Evolutionary conservation across 2,329 filamentous ascomycete species (phyloP).

Genomic region (Fusarium sp.): DNA sequence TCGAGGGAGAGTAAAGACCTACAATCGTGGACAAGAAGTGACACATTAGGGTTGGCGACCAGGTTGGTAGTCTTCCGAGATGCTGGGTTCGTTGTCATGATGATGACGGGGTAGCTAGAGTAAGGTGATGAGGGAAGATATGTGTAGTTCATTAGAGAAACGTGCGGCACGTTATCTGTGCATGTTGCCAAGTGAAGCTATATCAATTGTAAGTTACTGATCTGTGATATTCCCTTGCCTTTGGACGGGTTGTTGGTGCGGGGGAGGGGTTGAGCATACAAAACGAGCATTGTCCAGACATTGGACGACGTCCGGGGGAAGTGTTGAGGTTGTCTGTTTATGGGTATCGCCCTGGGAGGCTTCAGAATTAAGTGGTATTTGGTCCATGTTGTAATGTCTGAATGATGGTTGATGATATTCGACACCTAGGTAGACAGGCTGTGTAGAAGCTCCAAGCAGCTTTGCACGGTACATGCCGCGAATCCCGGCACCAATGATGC

Average conservation of each 20-base stretch:
- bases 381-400: conserved; percentile 58
- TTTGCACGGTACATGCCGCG: conserved; percentile 29
- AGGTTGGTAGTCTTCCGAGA: conserved; percentile 87
- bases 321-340: conserved; percentile 73
- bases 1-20: conserved; percentile 30
- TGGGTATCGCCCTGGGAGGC: conserved; percentile 79
- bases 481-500: conserved; percentile 26
- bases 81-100: conserved; percentile 89
- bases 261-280: conserved; percentile 63
- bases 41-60: conserved; percentile 85
- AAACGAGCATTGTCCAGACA: conserved; percentile 96
- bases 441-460: conserved; percentile 18
- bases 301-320: conserved; percentile 87
- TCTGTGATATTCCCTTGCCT: not conserved
- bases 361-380: conserved; percentile 79
- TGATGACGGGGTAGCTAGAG: conserved; percentile 80
- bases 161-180: conserved; percentile 83
- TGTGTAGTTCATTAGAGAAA: conserved; percentile 99
- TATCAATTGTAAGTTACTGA: conserved; percentile 15
- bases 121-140: conserved; percentile 85
- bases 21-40: conserved; percentile 95
- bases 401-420: conserved; percentile 25
- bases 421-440: not conserved
- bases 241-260: conserved; percentile 21
- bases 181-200: conserved; percentile 97